Percentiles rank a stretch among this genome's conserved stretches.
phyloP scores from a whole-genome alignment of 2,329 filamentous ascomycete species.

The Berkeleyomyces basicola region DNA sequence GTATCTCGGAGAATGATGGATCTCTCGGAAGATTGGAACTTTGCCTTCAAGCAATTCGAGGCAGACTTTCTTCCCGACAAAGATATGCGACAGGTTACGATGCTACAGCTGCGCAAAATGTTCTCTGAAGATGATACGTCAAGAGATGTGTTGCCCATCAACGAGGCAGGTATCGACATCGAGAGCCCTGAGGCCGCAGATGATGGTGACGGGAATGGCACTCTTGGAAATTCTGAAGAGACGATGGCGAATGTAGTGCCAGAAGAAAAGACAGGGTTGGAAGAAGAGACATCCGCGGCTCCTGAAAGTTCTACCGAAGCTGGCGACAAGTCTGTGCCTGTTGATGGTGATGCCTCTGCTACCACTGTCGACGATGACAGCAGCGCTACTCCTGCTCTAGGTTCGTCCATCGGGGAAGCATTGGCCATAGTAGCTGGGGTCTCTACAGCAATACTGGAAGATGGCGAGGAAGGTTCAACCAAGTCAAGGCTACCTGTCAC shows the following conservation, averaged over 20 bases:
- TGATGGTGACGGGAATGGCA: background rate
- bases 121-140: conserved; percentile 75
- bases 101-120: conserved; percentile 83
- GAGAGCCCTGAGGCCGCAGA: background rate
- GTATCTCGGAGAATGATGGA: conserved; percentile 83
- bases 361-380: background rate
- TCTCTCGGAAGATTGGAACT: conserved; percentile 86
- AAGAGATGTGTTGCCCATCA: conserved; percentile 53
- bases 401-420: background rate
- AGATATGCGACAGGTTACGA: conserved; percentile 81
- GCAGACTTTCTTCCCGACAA: conserved; percentile 90
- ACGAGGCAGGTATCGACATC: conserved; percentile 31
- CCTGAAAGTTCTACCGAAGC: background rate
- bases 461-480: background rate
- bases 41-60: conserved; percentile 78
- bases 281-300: background rate
- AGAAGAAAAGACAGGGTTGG: background rate
- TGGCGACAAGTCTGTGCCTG: background rate
- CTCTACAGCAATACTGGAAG: background rate
- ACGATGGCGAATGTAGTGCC: background rate
- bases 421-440: background rate
- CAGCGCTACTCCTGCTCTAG: background rate
- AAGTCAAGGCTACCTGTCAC: background rate
- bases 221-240: background rate
- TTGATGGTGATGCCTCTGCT: background rate